Conservation (phyloP, 2,329 filamentous ascomycete species). For the Talaromyces marneffei region DNA sequence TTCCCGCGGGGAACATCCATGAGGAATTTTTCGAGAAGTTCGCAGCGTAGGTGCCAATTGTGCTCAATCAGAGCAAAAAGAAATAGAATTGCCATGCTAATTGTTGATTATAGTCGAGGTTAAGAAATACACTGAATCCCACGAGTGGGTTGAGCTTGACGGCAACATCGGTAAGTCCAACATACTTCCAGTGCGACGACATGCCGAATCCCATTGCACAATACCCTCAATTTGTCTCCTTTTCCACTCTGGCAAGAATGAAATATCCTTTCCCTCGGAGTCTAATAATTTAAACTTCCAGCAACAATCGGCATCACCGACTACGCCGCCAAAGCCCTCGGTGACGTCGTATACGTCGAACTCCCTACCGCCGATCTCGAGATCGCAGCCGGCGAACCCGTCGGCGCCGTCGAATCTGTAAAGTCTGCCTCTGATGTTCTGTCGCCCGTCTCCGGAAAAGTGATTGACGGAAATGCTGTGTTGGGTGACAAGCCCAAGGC, state of each 20-base stretch:
- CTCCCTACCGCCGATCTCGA: constrained; percentile 67
- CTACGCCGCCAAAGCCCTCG: constrained; percentile 86
- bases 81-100: background rate
- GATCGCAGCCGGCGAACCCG: constrained; percentile 69
- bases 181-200: background rate
- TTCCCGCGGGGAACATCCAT: constrained; percentile 37
- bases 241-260: too few relatives aligned
- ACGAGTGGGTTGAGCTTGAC: constrained; percentile 93
- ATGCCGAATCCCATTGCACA: background rate
- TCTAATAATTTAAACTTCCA: constrained; percentile 23
- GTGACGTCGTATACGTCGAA: constrained; percentile 96
- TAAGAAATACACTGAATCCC: constrained; percentile 91
- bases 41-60: constrained; percentile 28
- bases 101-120: constrained; percentile 30
- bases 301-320: constrained; percentile 75
- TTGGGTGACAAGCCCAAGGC: constrained; percentile 79
- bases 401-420: constrained; percentile 95
- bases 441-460: constrained; percentile 71
- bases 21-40: constrained; percentile 39
- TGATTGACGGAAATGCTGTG: constrained; percentile 65
- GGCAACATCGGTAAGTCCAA: constrained; percentile 63
- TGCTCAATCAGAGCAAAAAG: background rate
- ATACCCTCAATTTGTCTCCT: background rate
- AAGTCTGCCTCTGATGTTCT: constrained; percentile 98
- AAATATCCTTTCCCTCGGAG: background rate